Evolutionary conservation across 495 filamentous ascomycete genomes (phyloP).

Genomic region (Penicillium roqueforti): DNA sequence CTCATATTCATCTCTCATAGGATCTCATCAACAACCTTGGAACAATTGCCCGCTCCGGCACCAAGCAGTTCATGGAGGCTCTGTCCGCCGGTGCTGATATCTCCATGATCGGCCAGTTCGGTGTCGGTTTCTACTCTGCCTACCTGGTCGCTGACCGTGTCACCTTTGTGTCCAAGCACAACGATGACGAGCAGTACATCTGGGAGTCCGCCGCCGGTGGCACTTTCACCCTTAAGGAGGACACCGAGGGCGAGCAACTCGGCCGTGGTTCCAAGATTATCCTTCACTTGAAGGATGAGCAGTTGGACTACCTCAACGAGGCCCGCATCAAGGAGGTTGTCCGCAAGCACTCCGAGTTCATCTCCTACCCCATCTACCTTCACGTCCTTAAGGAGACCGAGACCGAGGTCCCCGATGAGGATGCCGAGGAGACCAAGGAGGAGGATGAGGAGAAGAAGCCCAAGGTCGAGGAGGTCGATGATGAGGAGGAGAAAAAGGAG

Average conservation of each 20-base stretch:
- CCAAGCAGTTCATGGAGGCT: conserved; percentile 99
- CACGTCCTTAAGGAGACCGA: conserved; percentile 98
- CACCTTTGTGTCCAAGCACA: conserved; percentile 94
- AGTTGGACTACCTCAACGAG: conserved; percentile 97
- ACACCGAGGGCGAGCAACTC: conserved; percentile 85
- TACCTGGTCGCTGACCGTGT: conserved; percentile 98
- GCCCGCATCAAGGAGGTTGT: conserved; percentile 99
- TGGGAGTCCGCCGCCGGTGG: conserved; percentile 98
- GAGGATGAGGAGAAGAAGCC: conserved; percentile 85
- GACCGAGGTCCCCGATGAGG: conserved; percentile 97
- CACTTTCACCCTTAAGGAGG: conserved; percentile 89
- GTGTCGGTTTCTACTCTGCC: conserved; percentile 99
- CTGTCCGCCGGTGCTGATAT: conserved; percentile 97
- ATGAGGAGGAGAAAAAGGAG: conserved; percentile 76
- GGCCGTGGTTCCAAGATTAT: conserved; percentile 97
- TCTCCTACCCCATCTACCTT: conserved; percentile 99
- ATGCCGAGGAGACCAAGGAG: conserved; percentile 70
- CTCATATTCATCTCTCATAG: conserved; percentile 38
- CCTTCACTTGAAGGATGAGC: conserved; percentile 98
- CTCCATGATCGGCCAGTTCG: conserved; percentile 99
- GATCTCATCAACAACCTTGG: conserved; percentile 99
- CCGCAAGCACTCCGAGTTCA: conserved; percentile 99
- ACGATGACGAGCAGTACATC: conserved; percentile 99
- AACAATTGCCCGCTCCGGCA: conserved; percentile 97
- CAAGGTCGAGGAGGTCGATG: conserved; percentile 70